Percentiles rank a stretch among this genome's conserved stretches.
phyloP scores from a whole-genome alignment of 495 filamentous ascomycete genomes.

The Tuber borchii region DNA sequence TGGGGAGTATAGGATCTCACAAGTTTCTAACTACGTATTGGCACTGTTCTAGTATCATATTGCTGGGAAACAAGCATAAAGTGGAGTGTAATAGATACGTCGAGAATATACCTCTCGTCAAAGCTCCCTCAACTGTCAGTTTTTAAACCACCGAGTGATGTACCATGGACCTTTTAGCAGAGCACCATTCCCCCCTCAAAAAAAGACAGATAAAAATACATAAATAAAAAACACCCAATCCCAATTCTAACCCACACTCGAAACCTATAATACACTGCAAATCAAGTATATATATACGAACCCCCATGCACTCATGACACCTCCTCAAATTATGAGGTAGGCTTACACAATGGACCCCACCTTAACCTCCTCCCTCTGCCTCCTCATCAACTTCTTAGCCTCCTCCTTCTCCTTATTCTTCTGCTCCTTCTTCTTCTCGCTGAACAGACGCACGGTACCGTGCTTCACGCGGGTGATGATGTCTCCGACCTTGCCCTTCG shows the following conservation, averaged over 20 bases:
- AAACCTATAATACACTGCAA: not conserved
- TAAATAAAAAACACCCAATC: not conserved
- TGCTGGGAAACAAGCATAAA: not conserved
- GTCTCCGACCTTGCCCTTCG: conserved; percentile 75
- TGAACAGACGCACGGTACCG: conserved; percentile 51
- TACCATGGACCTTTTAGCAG: not conserved
- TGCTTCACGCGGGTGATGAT: conserved; percentile 89
- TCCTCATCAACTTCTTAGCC: conserved; percentile 9
- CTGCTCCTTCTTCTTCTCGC: conserved; percentile 6
- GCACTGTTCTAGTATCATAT: not conserved
- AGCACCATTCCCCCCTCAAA: not conserved
- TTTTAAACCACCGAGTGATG: not conserved
- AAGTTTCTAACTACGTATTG: not conserved
- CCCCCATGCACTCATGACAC: not conserved
- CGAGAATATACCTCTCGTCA: not conserved
- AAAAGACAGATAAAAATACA: not conserved
- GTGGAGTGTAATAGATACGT: not conserved
- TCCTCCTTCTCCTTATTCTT: conserved; percentile 8
- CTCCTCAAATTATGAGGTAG: not conserved
- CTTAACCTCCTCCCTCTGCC: conserved; percentile 6
- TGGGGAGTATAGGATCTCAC: not conserved
- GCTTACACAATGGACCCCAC: not conserved
- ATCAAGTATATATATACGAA: not conserved
- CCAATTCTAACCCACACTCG: not conserved
- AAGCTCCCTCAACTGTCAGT: not conserved